phyloP scores from a whole-genome alignment of 202 grass and related monocot species.

The Panicum virgatum region DNA sequence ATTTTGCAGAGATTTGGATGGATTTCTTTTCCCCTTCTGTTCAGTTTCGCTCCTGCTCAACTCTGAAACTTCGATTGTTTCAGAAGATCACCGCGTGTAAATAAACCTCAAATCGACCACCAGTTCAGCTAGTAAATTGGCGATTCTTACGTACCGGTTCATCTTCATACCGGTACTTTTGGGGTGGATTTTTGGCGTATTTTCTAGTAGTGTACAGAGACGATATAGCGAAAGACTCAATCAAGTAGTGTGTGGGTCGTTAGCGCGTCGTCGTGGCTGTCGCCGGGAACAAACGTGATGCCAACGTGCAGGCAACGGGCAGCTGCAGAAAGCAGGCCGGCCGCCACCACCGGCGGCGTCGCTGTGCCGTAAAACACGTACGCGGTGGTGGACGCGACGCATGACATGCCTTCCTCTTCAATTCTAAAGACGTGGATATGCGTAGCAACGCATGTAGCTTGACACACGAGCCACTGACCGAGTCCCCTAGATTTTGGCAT shows the following conservation, averaged over 20 bases:
- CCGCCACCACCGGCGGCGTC: background rate
- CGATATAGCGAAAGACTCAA: too few species aligned
- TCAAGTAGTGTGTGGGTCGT: background rate
- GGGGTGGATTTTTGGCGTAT: too few species aligned
- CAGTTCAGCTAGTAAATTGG: too few species aligned
- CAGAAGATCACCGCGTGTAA: background rate
- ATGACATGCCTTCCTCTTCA: background rate
- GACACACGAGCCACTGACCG: too few species aligned
- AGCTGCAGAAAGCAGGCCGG: background rate
- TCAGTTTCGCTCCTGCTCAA: too few species aligned
- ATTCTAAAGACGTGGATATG: background rate
- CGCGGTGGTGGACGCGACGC: background rate
- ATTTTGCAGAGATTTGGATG: too few species aligned
- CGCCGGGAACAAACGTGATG: background rate
- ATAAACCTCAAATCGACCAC: background rate
- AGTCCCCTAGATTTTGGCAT: too few species aligned
- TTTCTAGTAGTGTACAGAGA: too few species aligned
- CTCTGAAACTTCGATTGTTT: too few species aligned
- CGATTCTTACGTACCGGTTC: too few species aligned
- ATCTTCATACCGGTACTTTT: too few species aligned
- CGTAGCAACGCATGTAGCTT: background rate
- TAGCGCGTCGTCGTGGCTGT: background rate
- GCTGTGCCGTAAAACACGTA: conserved; percentile 22
- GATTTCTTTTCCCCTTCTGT: too few species aligned
- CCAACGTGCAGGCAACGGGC: background rate